Conservation (phyloP, 2,329 filamentous ascomycete species). For the Diplodia corticola region DNA sequence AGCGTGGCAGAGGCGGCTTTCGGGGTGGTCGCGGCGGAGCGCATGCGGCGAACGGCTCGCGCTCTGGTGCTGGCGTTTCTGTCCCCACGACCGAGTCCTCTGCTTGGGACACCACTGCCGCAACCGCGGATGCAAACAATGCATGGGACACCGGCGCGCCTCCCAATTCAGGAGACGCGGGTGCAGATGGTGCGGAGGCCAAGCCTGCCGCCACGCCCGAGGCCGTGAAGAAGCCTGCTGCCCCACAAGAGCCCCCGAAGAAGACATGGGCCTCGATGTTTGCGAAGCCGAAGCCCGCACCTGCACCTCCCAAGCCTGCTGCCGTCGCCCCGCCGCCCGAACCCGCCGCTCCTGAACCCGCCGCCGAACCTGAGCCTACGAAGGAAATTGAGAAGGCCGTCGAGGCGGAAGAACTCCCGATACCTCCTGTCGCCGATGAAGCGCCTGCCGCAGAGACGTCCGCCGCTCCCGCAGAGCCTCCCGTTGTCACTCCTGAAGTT, state of each 20-base stretch:
- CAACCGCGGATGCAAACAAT: slow-evolving; percentile 32
- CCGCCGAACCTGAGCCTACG: slow-evolving; percentile 38
- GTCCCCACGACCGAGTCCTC: slow-evolving; percentile 70
- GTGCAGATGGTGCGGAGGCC: slow-evolving; percentile 36
- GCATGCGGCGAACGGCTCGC: slow-evolving; percentile 63
- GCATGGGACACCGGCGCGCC: slow-evolving; percentile 29
- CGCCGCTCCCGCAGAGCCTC: slow-evolving; percentile 30
- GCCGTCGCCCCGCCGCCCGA: slow-evolving; percentile 39
- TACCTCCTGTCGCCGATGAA: slow-evolving; percentile 40
- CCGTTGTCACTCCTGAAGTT: slow-evolving; percentile 38
- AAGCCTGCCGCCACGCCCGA: slow-evolving; percentile 36
- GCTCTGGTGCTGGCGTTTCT: slow-evolving; percentile 51
- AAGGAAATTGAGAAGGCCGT: slow-evolving; percentile 40
- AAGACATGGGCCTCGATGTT: slow-evolving; percentile 59
- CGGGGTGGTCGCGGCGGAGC: slow-evolving; percentile 64
- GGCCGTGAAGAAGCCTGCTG: slow-evolving; percentile 35
- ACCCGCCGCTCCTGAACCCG: slow-evolving; percentile 37
- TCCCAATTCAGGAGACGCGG: slow-evolving; percentile 34
- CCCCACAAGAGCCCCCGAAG: slow-evolving; percentile 43
- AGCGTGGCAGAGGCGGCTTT: slow-evolving; percentile 53
- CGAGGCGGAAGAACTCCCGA: slow-evolving; percentile 44
- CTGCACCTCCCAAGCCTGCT: slow-evolving; percentile 45
- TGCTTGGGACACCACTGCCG: slow-evolving; percentile 56
- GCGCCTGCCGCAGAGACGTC: slow-evolving; percentile 31
- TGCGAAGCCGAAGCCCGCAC: slow-evolving; percentile 49